Evolutionary conservation across 805 yeast species (phyloP), one percentile per base, ranked within the genome.

Genomic region (Kluyveromyces wickerhamii): DNA sequence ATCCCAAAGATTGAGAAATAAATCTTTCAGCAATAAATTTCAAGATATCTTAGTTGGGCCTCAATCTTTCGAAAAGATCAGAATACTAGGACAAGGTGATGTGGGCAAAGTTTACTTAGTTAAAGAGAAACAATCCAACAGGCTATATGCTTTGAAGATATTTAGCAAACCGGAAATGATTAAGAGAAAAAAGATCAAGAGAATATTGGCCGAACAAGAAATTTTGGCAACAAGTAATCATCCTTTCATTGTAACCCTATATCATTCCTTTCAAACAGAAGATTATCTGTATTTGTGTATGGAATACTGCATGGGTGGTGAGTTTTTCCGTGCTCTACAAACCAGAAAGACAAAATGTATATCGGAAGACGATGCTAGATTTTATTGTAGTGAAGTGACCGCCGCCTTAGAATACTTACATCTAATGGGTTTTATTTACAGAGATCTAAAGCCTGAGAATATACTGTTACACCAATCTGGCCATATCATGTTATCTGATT

Each of bases 231-330:
- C 96, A 2, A 80, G 89, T 22, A 87, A 88, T 54, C 97, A 94
- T 59, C 99, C 99, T 1, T 92, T 94, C 52, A 94, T 92, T 46
- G 97, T 92, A 20, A 86, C 98, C 0, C 66, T 92, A 17, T 89
- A 92, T 52, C 99, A 92, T 59, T 87, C 96, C 0, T 92, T 92
- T 64, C 98, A 92, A 61, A 81, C 95, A 4, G 92, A 85, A 40
- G 96, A 88, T 48, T 77, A 83, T 52, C 61, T 92, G 8, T 92
- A 87, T 48, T 71, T 92, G 26, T 92, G 99, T 60, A 89, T 94
- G 95, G 99, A 92, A 57, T 92, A 89, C 52, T 92, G 99, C 54
- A 86, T 92, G 87, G 99, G 99, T 20, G 99, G 99, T 29, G 98
- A 94, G 61, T 92, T 92, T 51, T 92, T 92, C 66, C 67, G 97